Percentiles rank a stretch among this genome's conserved stretches.
These are phyloP conservation scores for Ceratocystis lukuohia DNA, from an alignment of 2,329 filamentous ascomycete genomes.

Conservation along the genomic window DNA sequence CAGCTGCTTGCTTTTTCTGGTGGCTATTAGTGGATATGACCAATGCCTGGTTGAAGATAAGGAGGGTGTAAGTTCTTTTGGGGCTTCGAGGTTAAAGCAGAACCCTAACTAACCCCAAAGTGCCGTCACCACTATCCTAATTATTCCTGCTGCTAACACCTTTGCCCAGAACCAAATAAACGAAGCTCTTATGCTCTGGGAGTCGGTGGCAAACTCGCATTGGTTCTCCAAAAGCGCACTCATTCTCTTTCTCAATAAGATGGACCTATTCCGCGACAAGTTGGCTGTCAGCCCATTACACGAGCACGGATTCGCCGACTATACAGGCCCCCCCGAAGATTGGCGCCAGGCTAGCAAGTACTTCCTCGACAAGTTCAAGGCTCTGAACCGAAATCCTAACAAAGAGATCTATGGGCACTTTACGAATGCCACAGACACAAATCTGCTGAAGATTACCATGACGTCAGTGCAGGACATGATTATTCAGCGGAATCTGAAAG, in stretches of 20 bases:
- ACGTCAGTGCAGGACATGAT: slow-evolving; percentile 77
- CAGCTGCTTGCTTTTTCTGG: slow-evolving; percentile 81
- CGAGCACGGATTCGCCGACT: slow-evolving; percentile 65
- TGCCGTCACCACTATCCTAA: background rate
- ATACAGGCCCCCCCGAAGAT: slow-evolving; percentile 56
- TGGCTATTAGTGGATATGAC: slow-evolving; percentile 91
- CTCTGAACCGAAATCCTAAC: slow-evolving; percentile 55
- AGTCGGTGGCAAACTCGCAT: slow-evolving; percentile 72
- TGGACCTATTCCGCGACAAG: slow-evolving; percentile 73
- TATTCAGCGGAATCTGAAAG: slow-evolving; percentile 70
- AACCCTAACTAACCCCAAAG: background rate
- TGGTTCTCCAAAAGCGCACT: slow-evolving; percentile 75
- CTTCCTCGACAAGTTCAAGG: slow-evolving; percentile 68
- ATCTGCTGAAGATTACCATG: slow-evolving; percentile 76
- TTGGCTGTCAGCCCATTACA: slow-evolving; percentile 56
- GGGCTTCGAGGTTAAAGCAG: too few relatives aligned
- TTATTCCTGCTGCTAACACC: slow-evolving; percentile 12
- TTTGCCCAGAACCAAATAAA: slow-evolving; percentile 69
- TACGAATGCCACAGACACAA: slow-evolving; percentile 52
- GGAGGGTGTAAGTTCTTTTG: slow-evolving; percentile 60
- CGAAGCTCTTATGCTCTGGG: slow-evolving; percentile 75
- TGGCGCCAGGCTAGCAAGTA: slow-evolving; percentile 65
- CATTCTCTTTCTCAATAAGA: slow-evolving; percentile 79
- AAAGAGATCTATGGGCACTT: slow-evolving; percentile 52
- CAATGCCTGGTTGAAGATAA: slow-evolving; percentile 94